Conservation (phyloP, 148 eudicot species). For the Pharnaceum exiguum region DNA sequence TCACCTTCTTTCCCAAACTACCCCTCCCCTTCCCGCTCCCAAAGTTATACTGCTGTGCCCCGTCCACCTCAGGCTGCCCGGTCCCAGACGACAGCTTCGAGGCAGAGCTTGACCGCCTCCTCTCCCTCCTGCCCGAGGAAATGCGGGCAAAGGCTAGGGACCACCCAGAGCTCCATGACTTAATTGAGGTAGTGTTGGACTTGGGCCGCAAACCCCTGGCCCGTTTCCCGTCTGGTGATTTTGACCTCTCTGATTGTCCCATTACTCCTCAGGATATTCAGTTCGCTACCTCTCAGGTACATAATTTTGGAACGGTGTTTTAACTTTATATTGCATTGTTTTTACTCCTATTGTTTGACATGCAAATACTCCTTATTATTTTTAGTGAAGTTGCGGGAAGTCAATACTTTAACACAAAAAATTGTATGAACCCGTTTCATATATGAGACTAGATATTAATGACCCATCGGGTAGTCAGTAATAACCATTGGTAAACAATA, state of each 20-base stretch:
- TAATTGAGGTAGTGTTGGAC: slow-evolving; percentile 91
- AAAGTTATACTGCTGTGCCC: slow-evolving; percentile 12
- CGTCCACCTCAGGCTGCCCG: slow-evolving; percentile 17
- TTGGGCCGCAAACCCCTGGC: slow-evolving; percentile 82
- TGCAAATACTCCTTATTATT: not conserved
- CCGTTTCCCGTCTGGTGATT: slow-evolving; percentile 81
- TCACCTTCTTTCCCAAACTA: slow-evolving; percentile 15
- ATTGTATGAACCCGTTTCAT: too few relatives aligned
- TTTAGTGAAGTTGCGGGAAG: too few relatives aligned
- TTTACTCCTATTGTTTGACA: not conserved
- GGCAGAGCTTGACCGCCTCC: slow-evolving; percentile 59
- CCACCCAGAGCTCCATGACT: slow-evolving; percentile 50
- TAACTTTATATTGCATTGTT: not conserved
- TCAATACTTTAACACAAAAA: too few relatives aligned
- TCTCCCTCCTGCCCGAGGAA: slow-evolving; percentile 67
- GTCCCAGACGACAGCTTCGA: slow-evolving; percentile 28
- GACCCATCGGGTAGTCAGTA: too few relatives aligned
- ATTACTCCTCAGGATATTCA: slow-evolving; percentile 55
- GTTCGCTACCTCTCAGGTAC: slow-evolving; percentile 69
- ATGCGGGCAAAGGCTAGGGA: slow-evolving; percentile 49
- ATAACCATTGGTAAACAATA: too few relatives aligned
- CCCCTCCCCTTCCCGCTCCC: slow-evolving; percentile 11
- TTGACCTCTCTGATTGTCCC: slow-evolving; percentile 61
- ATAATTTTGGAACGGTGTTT: not conserved
- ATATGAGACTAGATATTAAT: too few relatives aligned